phyloP scores from a whole-genome alignment of 2,329 filamentous ascomycete species.

The Exophiala viscosa region DNA sequence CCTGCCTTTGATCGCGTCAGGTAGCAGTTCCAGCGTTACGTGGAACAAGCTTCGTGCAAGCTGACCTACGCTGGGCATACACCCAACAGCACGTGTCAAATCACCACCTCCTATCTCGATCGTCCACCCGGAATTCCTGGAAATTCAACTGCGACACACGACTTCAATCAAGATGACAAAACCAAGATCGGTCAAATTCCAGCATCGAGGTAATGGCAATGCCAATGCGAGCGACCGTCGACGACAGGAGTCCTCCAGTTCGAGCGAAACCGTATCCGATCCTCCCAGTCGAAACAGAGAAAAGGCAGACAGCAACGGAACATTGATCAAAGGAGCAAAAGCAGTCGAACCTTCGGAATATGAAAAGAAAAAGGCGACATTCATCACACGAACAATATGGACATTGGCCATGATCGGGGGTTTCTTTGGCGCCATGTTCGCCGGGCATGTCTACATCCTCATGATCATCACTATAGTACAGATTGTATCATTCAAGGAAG shows the following conservation, averaged over 20 bases:
- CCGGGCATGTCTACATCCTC: slow-evolving; percentile 96
- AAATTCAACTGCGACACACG: slow-evolving; percentile 41
- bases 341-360: slow-evolving; percentile 63
- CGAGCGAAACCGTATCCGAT: slow-evolving; percentile 51
- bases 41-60: neutral
- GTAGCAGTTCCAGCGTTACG: neutral
- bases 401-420: slow-evolving; percentile 93
- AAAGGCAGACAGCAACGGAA: slow-evolving; percentile 31
- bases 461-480: slow-evolving; percentile 88
- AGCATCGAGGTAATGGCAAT: slow-evolving; percentile 33
- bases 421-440: slow-evolving; percentile 90
- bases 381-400: slow-evolving; percentile 96
- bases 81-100: slow-evolving; percentile 14
- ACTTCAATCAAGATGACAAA: slow-evolving; percentile 46
- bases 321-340: slow-evolving; percentile 32
- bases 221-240: slow-evolving; percentile 45
- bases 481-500: slow-evolving; percentile 97
- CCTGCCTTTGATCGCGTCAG: neutral
- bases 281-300: slow-evolving; percentile 47
- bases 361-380: slow-evolving; percentile 98
- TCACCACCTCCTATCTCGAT: slow-evolving; percentile 13
- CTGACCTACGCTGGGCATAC: neutral
- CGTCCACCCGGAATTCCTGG: neutral
- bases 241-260: slow-evolving; percentile 54
- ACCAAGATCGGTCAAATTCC: slow-evolving; percentile 58